Base-by-base conservation (phyloP, 768 basidiomycete species). In the Naganishia vaughanmartiniae region DNA sequence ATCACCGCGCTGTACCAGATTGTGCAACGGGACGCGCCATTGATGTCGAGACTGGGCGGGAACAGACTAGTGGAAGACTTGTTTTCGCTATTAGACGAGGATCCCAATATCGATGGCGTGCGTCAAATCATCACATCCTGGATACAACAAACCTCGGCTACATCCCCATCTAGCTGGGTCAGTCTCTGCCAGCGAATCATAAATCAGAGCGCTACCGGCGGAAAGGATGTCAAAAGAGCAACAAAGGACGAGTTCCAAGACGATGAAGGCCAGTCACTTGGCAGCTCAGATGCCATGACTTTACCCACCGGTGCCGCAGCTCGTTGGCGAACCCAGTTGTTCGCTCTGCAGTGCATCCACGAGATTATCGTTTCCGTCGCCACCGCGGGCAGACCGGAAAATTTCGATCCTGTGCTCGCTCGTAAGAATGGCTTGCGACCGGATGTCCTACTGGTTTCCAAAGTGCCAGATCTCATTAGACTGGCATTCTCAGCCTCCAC, bases 401-500 rank as follows among this genome's bases (percentile, higher is more conserved):
- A 98, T 75, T 83, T 96, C 42, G 89, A 95, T 78, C 86, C 90
- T 33, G 83, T 84, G 1, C 85, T 88, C 73, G 93, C 92, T 1
- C 87, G 77, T 54, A 84, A 81, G 53, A 83, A 85, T 30, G 89
- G 90, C 0, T 73, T 90, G 9, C 82, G 86, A 2, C 78, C 84
- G 4, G 83, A 86, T 9, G 86, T 87, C 0, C 84, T 97, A 55
- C 84, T 99, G 21, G 89, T 91, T 46, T 89, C 90, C 21, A 87
- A 93, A 24, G 88, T 98, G 10, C 88, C 90, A 7, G 96, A 99
- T 81, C 84, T 99, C 69, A 95, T 99, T 81, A 91, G 87, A 82
- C 96, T 98, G 89, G 95, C 96, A 0, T 98, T 99, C 79, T 95
- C 92, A 15, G 94, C 96, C 0, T 93, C 93, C 19, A 92, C 95